These are phyloP conservation scores for Fusarium sp. DNA, from an alignment of 2,329 filamentous ascomycete genomes.

Conservation along the genomic window DNA sequence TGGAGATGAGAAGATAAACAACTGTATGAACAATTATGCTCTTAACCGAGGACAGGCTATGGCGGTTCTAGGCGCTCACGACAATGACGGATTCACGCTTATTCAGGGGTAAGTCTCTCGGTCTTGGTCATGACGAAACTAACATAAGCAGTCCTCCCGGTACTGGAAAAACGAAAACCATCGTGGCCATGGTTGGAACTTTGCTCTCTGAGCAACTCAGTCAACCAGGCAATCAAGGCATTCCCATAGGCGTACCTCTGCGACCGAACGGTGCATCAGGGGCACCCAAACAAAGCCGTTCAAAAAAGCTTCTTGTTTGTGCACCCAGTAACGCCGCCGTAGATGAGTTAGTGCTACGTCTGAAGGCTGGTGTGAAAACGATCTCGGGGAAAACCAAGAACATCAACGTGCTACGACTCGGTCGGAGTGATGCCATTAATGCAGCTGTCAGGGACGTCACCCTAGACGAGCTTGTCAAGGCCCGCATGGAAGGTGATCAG, in stretches of 20 bases:
- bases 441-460: conserved; percentile 88
- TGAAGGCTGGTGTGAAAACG: conserved; percentile 88
- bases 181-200: conserved; percentile 93
- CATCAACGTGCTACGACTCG: conserved; percentile 88
- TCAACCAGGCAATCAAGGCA: conserved; percentile 46
- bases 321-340: conserved; percentile 99
- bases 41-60: conserved; percentile 91
- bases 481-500: conserved; percentile 70
- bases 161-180: conserved; percentile 98
- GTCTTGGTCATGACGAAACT: conserved; percentile 30
- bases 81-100: conserved; percentile 96
- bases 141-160: conserved; percentile 76
- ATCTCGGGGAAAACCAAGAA: conserved; percentile 75
- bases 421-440: conserved; percentile 92
- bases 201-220: conserved; percentile 58
- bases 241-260: conserved; percentile 45
- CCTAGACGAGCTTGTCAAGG: conserved; percentile 88
- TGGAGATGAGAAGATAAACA: conserved; percentile 74
- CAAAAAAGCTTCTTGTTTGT: conserved; percentile 92
- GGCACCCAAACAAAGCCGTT: conserved; percentile 44
- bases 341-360: conserved; percentile 91
- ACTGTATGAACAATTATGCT: conserved; percentile 78
- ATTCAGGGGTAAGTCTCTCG: conserved; percentile 77
- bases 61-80: conserved; percentile 89
- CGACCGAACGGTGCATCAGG: conserved; percentile 39